Evolutionary conservation across 208 protist genomes (phyloP).

Genomic region (Leishmania gerbilli): DNA sequence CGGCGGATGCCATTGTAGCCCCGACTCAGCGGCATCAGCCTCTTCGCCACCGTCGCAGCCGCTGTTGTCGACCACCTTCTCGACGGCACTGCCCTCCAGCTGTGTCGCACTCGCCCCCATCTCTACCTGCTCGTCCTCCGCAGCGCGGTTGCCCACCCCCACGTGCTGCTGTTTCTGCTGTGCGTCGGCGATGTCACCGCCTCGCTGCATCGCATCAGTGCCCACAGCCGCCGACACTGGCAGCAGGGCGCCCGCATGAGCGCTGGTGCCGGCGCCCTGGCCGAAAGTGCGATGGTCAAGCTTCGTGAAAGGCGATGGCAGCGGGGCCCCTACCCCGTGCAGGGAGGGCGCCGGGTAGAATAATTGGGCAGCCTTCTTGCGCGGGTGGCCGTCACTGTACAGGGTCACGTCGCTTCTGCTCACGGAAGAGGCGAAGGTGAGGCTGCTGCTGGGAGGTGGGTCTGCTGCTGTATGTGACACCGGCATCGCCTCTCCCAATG

Average conservation of each 20-base stretch:
- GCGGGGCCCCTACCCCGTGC: background rate
- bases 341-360: conserved; percentile 6
- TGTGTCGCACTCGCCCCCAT: background rate
- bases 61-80: background rate
- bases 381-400: conserved; percentile 16
- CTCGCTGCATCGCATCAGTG: background rate
- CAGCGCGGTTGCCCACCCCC: background rate
- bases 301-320: background rate
- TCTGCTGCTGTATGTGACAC: background rate
- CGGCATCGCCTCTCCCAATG: background rate
- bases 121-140: background rate
- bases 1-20: background rate
- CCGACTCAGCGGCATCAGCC: background rate
- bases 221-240: background rate
- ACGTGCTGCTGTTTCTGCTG: background rate
- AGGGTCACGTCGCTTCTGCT: conserved; percentile 2
- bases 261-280: background rate
- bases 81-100: background rate
- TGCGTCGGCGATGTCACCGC: background rate
- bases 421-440: background rate
- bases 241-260: background rate
- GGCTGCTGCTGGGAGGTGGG: background rate
- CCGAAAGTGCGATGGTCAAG: background rate
- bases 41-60: background rate
- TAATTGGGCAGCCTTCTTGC: conserved; percentile 17